Evolutionary conservation across 306 rosid genomes (phyloP).

Genomic region (Vigna trinervia): DNA sequence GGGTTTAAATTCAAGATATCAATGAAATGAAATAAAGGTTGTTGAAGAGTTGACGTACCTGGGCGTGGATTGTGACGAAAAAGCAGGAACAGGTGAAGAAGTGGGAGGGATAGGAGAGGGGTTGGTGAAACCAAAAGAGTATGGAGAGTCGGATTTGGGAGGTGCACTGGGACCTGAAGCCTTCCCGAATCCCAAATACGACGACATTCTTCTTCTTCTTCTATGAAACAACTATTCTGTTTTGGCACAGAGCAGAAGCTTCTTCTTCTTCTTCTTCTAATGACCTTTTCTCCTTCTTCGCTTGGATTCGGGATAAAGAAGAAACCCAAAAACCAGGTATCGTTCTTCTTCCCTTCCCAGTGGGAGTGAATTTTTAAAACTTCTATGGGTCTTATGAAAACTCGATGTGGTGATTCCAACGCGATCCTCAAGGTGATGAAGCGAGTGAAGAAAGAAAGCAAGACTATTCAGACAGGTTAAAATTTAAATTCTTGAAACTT

Average conservation of each 20-base stretch:
- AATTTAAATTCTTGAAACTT: not conserved
- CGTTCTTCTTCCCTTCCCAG: not conserved
- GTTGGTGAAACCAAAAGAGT: constrained; percentile 48
- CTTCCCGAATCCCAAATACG: constrained; percentile 61
- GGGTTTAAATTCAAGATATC: not conserved
- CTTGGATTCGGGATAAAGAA: not conserved
- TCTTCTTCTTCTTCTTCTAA: not conserved
- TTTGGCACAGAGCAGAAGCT: not conserved
- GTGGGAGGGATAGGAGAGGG: constrained; percentile 42
- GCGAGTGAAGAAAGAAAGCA: not conserved
- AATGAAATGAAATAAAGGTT: not conserved
- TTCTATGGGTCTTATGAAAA: not conserved
- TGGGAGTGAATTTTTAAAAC: not conserved
- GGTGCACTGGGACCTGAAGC: constrained; percentile 64
- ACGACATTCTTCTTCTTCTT: constrained; percentile 21
- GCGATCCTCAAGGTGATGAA: not conserved
- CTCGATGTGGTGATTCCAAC: not conserved
- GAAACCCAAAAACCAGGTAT: not conserved
- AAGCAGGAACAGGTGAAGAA: not conserved
- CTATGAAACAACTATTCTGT: not conserved
- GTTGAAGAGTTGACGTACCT: constrained; percentile 41
- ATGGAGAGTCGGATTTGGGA: constrained; percentile 41
- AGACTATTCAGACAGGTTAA: not conserved
- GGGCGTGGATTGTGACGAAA: constrained; percentile 45
- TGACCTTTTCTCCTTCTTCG: not conserved